Base-by-base conservation (phyloP, 352 stramenopile species). In the Bremia lactucae region DNA sequence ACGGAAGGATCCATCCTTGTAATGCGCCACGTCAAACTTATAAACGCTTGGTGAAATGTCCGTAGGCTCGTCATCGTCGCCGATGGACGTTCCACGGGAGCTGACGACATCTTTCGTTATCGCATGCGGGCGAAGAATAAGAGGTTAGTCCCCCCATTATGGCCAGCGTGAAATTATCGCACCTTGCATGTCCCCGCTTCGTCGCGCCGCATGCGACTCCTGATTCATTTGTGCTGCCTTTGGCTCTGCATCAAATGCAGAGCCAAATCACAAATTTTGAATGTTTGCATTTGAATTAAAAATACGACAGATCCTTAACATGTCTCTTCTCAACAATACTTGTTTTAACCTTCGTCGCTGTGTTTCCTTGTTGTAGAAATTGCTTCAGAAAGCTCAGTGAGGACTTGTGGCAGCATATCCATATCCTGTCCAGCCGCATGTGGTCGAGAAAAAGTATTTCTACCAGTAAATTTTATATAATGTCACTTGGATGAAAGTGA, bases 21-120 rank as follows among this genome's bases (percentile, higher is more conserved):
- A 92, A 39, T 77, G 74, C 41, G 43, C 39, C 31, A 88, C 60
- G 55, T 92, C 74, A 46, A 89, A 89, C 39, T 83, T 82, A 67
- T 86, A 83, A 37, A 91, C 74, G 24, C 59, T 60, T 19, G 51
- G 47, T 16, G 60, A 66, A 1, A 36, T 6, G 15, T 34, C 40
- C 4, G 18, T 31, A n/a, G 41, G 39, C 22, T 51, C 33, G 15
- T 68, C 49, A 20, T 71, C 63, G 46, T 71, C 65, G 15, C 50
- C 42, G 38, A 67, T 35, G 25, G 50, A 70, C 43, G 52, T 67
- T 20, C 49, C 55, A 11, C 52, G 53, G 4, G 54, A 68, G 42
- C 59, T 53, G 37, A 52, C 53, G 19, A 53, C 11, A 34, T 63
- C 52, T 39, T 40, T 57, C 43, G 56, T 58, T 20, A 38, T 62